phyloP scores from a whole-genome alignment of 257 asterid species.

The Nicotiana tabacum region DNA sequence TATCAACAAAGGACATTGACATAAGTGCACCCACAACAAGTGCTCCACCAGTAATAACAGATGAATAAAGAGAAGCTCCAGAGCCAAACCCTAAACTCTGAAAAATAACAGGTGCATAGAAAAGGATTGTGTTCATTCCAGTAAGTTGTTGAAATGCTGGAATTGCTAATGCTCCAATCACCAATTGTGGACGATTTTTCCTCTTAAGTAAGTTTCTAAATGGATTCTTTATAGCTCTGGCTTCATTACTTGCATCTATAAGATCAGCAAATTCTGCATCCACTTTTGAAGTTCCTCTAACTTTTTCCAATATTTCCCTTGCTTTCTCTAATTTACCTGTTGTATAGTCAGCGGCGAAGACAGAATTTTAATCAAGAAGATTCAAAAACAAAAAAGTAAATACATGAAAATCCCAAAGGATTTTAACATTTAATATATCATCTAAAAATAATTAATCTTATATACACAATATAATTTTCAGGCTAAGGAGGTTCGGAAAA shows the following conservation, averaged over 20 bases:
- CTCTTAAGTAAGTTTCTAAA: conserved; percentile 46
- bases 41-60: conserved; percentile 53
- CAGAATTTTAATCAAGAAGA: background rate
- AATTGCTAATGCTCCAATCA: conserved; percentile 53
- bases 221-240: conserved; percentile 58
- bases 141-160: conserved; percentile 85
- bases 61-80: conserved; percentile 46
- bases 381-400: background rate
- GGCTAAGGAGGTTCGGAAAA: no score
- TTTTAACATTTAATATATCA: no score
- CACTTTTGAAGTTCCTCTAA: conserved; percentile 58
- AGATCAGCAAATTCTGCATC: conserved; percentile 70
- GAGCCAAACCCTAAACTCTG: conserved; percentile 81
- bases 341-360: background rate
- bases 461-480: no score
- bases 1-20: conserved; percentile 73
- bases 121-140: conserved; percentile 71
- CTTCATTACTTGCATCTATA: conserved; percentile 55
- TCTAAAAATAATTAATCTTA: no score
- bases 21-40: conserved; percentile 59
- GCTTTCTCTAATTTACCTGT: conserved; percentile 42
- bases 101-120: conserved; percentile 74
- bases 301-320: conserved; percentile 38
- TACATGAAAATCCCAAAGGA: background rate
- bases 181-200: conserved; percentile 60